Conservation (phyloP, 78 protist species). For the Dictyostelium purpureum region DNA sequence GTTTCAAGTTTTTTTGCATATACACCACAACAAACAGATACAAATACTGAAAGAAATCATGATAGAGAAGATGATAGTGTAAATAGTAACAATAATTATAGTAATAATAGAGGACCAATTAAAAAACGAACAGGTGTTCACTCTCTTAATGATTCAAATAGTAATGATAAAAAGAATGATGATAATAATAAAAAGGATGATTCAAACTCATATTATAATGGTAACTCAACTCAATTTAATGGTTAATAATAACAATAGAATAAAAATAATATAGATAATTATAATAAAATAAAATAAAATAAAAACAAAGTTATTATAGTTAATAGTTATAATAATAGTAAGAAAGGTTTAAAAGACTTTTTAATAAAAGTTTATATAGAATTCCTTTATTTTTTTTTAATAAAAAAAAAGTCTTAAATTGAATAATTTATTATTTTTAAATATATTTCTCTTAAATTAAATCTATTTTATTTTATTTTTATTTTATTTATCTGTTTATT, state of each 20-base stretch:
- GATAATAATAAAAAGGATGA: conserved; percentile 1
- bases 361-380: too few relatives aligned
- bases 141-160: background rate
- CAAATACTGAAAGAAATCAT: background rate
- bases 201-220: conserved; percentile 29
- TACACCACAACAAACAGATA: background rate
- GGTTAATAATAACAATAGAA: background rate
- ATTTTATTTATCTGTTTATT: too few relatives aligned
- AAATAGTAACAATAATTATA: background rate
- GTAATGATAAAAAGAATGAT: background rate
- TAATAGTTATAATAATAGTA: too few relatives aligned
- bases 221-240: conserved; percentile 62
- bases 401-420: too few relatives aligned
- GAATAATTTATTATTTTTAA: too few relatives aligned
- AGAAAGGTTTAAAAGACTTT: too few relatives aligned
- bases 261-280: too few relatives aligned
- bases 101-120: background rate
- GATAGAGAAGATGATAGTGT: background rate
- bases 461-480: too few relatives aligned
- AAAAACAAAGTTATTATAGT: too few relatives aligned
- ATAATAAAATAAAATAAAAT: too few relatives aligned
- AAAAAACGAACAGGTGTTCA: conserved; percentile 20
- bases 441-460: too few relatives aligned
- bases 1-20: background rate
- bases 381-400: too few relatives aligned